phyloP scores from a whole-genome alignment of 129 eudicot species.

The Flaveria sonorensis region DNA sequence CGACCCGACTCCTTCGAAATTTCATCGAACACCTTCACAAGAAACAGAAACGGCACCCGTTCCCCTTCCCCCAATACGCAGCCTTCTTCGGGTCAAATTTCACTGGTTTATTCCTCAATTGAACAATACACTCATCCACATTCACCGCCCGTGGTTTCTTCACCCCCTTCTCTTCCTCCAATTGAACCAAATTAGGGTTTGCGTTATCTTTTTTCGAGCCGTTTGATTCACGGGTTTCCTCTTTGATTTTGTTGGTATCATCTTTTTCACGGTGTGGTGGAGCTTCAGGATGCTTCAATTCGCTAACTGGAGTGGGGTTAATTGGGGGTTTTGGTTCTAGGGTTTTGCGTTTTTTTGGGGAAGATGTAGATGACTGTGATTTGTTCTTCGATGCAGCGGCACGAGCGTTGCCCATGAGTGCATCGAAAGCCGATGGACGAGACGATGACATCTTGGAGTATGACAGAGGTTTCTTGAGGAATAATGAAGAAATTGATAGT shows the following conservation, averaged over 20 bases:
- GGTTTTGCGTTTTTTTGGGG: constrained; percentile 73
- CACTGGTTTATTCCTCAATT: constrained; percentile 61
- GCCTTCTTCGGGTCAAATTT: constrained; percentile 64
- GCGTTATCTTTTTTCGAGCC: constrained; percentile 6
- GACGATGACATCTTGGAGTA: constrained; percentile 53
- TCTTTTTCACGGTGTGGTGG: not conserved
- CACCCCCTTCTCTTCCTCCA: constrained; percentile 4
- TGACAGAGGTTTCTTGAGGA: constrained; percentile 17
- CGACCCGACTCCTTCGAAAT: constrained; percentile 72
- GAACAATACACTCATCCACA: constrained; percentile 58
- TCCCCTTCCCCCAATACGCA: constrained; percentile 80
- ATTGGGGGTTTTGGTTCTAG: constrained; percentile 37
- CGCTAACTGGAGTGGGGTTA: constrained; percentile 18
- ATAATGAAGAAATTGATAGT: not conserved
- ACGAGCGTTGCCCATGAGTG: constrained; percentile 71
- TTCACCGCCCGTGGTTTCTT: constrained; percentile 37
- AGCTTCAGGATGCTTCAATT: not conserved
- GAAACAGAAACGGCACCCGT: constrained; percentile 79
- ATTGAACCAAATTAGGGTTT: constrained; percentile 12
- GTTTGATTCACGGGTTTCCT: constrained; percentile 17
- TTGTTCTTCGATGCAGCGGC: constrained; percentile 52
- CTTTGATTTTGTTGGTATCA: constrained; percentile 17
- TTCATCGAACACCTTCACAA: constrained; percentile 66
- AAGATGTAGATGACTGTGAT: constrained; percentile 38
- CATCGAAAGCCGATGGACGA: constrained; percentile 76